Conservation (phyloP, 164 flowering plant genomes). For the Stephania japonica region DNA sequence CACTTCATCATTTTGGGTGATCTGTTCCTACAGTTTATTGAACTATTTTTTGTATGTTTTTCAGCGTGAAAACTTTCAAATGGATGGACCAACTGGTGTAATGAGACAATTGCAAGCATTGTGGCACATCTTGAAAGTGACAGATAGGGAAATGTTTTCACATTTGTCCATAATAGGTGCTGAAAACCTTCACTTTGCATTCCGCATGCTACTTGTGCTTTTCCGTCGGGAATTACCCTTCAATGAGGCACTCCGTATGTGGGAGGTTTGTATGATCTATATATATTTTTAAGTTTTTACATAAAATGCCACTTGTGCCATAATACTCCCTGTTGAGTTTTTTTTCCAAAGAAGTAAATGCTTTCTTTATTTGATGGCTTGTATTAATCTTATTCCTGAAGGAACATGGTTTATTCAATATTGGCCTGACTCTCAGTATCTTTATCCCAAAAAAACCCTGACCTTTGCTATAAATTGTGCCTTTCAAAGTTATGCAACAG, state of each 20-base stretch:
- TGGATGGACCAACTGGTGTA: conserved; percentile 89
- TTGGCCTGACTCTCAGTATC: background rate
- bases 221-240: conserved; percentile 87
- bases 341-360: background rate
- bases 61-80: conserved; percentile 83
- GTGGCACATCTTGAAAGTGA: conserved; percentile 64
- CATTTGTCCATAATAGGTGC: conserved; percentile 76
- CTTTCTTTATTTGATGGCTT: background rate
- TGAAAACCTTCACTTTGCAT: conserved; percentile 91
- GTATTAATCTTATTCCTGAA: no score
- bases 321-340: background rate
- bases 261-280: conserved; percentile 66
- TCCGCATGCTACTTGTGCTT: conserved; percentile 84
- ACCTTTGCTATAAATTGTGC: no score
- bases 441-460: no score
- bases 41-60: conserved; percentile 14
- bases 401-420: background rate
- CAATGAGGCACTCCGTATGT: conserved; percentile 77
- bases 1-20: background rate
- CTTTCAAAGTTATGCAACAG: no score
- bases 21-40: background rate
- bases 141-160: conserved; percentile 64
- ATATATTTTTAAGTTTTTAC: background rate
- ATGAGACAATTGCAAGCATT: conserved; percentile 77
- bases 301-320: background rate